phyloP scores from a whole-genome alignment of 2,329 filamentous ascomycete species.

The Boeremia lycopersici region DNA sequence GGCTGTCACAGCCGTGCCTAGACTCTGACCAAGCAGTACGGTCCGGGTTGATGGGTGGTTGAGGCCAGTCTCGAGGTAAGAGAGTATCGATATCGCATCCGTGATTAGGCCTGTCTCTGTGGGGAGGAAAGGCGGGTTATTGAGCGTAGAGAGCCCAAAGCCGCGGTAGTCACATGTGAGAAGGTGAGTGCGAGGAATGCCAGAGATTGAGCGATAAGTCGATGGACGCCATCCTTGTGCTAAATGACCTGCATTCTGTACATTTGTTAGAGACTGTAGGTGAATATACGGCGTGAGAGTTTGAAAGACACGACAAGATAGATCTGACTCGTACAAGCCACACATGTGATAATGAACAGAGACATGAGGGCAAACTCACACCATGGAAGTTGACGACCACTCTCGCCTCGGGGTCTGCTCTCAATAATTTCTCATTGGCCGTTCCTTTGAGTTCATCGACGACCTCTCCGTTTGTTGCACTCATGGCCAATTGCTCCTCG shows the following conservation, averaged over 20 bases:
- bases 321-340: not conserved
- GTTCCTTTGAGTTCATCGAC: slow-evolving; percentile 55
- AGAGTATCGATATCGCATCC: slow-evolving; percentile 74
- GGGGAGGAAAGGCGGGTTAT: slow-evolving; percentile 56
- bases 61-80: slow-evolving; percentile 71
- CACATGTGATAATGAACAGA: no score
- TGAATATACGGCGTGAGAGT: not conserved
- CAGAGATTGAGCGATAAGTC: slow-evolving; percentile 77
- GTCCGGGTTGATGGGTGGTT: slow-evolving; percentile 73
- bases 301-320: no score
- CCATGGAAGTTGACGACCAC: slow-evolving; percentile 68
- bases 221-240: slow-evolving; percentile 77
- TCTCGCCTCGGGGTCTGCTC: slow-evolving; percentile 56
- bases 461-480: slow-evolving; percentile 47
- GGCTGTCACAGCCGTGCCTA: slow-evolving; percentile 83
- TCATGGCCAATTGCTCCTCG: slow-evolving; percentile 61
- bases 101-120: slow-evolving; percentile 80
- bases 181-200: slow-evolving; percentile 73
- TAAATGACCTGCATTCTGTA: slow-evolving; percentile 82
- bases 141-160: slow-evolving; percentile 81
- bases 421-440: slow-evolving; percentile 58
- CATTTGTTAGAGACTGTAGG: slow-evolving; percentile 9
- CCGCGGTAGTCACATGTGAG: slow-evolving; percentile 92
- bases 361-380: slow-evolving; percentile 51
- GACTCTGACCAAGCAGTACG: slow-evolving; percentile 81